These are phyloP conservation scores for Drechslerella stenobrocha DNA, from an alignment of 2,329 filamentous ascomycete species.

Conservation along the genomic window DNA sequence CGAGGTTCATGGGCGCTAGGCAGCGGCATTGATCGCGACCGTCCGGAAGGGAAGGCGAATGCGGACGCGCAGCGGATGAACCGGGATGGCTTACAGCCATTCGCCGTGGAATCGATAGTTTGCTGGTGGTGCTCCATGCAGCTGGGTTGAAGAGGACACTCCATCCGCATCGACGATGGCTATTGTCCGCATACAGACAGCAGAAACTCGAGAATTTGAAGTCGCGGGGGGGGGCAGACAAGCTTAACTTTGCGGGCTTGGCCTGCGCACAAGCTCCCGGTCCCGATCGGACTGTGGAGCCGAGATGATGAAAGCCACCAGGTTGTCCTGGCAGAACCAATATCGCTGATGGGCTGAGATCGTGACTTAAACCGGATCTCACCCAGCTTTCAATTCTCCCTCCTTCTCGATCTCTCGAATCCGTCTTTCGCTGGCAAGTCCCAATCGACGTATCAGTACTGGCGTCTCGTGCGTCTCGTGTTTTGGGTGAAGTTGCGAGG, in stretches of 20 bases:
- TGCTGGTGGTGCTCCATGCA: background rate
- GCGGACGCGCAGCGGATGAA: background rate
- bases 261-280: conserved; percentile 22
- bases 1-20: background rate
- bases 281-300: conserved; percentile 9
- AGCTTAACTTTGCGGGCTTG: conserved; percentile 1
- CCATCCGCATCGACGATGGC: background rate
- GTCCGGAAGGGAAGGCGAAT: conserved; percentile 2
- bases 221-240: too few species aligned
- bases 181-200: background rate
- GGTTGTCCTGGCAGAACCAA: conserved; percentile 3
- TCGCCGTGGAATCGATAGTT: conserved; percentile 6
- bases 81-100: background rate
- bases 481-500: too few species aligned
- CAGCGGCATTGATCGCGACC: background rate
- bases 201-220: too few species aligned
- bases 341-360: background rate
- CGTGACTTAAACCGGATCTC: conserved; percentile 4
- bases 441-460: too few species aligned
- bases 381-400: background rate
- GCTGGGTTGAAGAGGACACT: conserved; percentile 2
- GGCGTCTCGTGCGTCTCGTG: too few species aligned
- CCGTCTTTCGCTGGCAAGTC: too few species aligned
- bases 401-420: background rate
- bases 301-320: background rate